Evolutionary conservation across 257 asterid genomes (phyloP).

Genomic region (Verbascum thapsus): DNA sequence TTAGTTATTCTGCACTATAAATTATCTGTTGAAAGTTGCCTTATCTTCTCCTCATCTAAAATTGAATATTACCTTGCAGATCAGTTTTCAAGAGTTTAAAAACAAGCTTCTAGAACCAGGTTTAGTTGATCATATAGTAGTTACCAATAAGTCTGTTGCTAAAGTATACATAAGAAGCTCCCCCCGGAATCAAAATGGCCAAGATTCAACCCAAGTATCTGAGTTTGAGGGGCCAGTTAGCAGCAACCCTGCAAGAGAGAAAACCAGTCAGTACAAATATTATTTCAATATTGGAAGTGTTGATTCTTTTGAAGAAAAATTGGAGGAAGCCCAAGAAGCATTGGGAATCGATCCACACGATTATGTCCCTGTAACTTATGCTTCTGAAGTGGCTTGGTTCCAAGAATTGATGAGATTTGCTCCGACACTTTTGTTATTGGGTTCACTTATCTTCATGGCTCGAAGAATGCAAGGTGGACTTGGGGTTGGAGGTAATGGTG

Average conservation of each 20-base stretch:
- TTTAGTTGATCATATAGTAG: constrained; percentile 79
- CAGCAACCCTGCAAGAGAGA: constrained; percentile 33
- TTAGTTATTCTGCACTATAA: constrained; percentile 9
- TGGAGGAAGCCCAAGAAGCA: constrained; percentile 91
- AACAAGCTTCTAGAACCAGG: constrained; percentile 93
- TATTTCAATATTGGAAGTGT: constrained; percentile 89
- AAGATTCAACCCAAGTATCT: constrained; percentile 40
- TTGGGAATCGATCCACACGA: constrained; percentile 79
- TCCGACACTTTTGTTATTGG: constrained; percentile 69
- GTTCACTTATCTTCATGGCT: constrained; percentile 56
- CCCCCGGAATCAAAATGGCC: constrained; percentile 42
- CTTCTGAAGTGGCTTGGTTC: constrained; percentile 66
- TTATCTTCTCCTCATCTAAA: constrained; percentile 18
- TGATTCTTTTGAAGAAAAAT: constrained; percentile 85
- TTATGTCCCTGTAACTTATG: constrained; percentile 75
- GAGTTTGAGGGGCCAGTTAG: constrained; percentile 36
- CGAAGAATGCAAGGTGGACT: constrained; percentile 80
- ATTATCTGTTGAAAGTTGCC: constrained; percentile 5
- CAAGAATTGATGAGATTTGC: constrained; percentile 74
- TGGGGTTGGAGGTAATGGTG: constrained; percentile 76
- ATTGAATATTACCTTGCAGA: constrained; percentile 51
- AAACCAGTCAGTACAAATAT: constrained; percentile 55
- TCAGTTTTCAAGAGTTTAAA: constrained; percentile 94
- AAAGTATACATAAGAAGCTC: constrained; percentile 74
- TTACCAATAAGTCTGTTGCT: constrained; percentile 79